A percentile compares a stretch with the other conserved stretches of the same genome.
Evolutionary conservation across 2,329 filamentous ascomycete species (phyloP).

Genomic region (Trichoderma sp.): DNA sequence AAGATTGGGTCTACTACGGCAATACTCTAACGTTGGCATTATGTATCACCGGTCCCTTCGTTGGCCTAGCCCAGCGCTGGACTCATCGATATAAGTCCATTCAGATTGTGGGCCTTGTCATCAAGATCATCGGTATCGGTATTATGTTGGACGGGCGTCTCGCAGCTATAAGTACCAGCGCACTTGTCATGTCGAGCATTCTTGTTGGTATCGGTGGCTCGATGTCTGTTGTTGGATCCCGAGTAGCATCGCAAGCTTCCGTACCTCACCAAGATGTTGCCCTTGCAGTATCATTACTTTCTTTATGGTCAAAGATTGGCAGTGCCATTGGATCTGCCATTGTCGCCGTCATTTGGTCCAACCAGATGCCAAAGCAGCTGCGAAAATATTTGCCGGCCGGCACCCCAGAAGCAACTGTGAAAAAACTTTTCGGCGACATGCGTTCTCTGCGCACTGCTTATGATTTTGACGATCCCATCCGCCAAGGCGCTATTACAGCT

Average conservation of each 20-base stretch:
- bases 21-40: constrained; percentile 36
- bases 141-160: constrained; percentile 32
- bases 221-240: constrained; percentile 36
- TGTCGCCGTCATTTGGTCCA: constrained; percentile 36
- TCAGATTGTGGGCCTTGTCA: constrained; percentile 35
- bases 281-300: constrained; percentile 33
- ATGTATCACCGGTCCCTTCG: constrained; percentile 33
- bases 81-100: constrained; percentile 40
- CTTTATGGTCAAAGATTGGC: constrained; percentile 37
- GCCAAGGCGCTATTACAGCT: constrained; percentile 33
- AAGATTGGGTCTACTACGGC: constrained; percentile 38
- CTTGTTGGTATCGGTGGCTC: constrained; percentile 25
- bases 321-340: constrained; percentile 37
- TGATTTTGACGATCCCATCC: constrained; percentile 32
- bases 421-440: constrained; percentile 35
- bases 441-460: constrained; percentile 32
- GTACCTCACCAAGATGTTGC: constrained; percentile 40
- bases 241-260: constrained; percentile 38
- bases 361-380: constrained; percentile 29
- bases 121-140: constrained; percentile 38
- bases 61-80: constrained; percentile 32
- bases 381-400: constrained; percentile 26
- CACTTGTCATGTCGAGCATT: constrained; percentile 27
- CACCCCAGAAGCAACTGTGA: constrained; percentile 24
- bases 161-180: constrained; percentile 34